These are phyloP conservation scores for Strobilomyces echinocephalus DNA, from an alignment of 768 basidiomycete species.

Conservation along the genomic window DNA sequence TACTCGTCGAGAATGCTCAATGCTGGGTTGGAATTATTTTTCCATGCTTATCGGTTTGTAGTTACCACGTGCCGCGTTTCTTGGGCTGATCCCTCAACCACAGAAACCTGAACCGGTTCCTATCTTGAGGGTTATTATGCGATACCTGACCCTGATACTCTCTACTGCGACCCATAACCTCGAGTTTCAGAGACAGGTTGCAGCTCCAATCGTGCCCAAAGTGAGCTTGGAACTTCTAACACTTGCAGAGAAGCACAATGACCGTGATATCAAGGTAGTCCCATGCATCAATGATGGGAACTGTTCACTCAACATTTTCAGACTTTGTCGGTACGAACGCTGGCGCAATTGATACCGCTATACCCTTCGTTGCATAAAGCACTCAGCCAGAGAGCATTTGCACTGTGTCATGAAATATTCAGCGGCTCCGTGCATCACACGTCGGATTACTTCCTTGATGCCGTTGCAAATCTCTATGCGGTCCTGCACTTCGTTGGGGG, in stretches of 20 bases:
- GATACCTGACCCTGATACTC: slow-evolving; percentile 60
- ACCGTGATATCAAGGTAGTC: slow-evolving; percentile 52
- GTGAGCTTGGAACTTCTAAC: slow-evolving; percentile 55
- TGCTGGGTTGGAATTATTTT: slow-evolving; percentile 65
- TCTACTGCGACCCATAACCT: slow-evolving; percentile 52
- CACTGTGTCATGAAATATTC: slow-evolving; percentile 52
- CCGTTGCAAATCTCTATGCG: slow-evolving; percentile 57
- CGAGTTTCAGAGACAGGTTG: slow-evolving; percentile 80
- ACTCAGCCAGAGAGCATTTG: slow-evolving; percentile 47
- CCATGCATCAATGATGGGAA: neutral
- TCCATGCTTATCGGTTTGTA: slow-evolving; percentile 63
- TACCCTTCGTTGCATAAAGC: slow-evolving; percentile 68
- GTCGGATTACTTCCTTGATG: slow-evolving; percentile 35
- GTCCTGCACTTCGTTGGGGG: slow-evolving; percentile 69
- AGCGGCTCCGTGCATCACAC: slow-evolving; percentile 48
- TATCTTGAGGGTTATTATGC: slow-evolving; percentile 56
- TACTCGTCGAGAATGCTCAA: slow-evolving; percentile 68
- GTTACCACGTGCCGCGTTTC: slow-evolving; percentile 14
- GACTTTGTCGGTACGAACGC: slow-evolving; percentile 41
- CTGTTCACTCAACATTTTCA: slow-evolving; percentile 29
- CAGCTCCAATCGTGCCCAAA: slow-evolving; percentile 67
- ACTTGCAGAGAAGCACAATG: slow-evolving; percentile 48
- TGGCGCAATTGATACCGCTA: slow-evolving; percentile 52
- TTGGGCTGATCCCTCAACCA: slow-evolving; percentile 11
- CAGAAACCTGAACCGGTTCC: slow-evolving; percentile 69